phyloP scores from a whole-genome alignment of 2,329 filamentous ascomycete genomes.

The Orbilia javanica region DNA sequence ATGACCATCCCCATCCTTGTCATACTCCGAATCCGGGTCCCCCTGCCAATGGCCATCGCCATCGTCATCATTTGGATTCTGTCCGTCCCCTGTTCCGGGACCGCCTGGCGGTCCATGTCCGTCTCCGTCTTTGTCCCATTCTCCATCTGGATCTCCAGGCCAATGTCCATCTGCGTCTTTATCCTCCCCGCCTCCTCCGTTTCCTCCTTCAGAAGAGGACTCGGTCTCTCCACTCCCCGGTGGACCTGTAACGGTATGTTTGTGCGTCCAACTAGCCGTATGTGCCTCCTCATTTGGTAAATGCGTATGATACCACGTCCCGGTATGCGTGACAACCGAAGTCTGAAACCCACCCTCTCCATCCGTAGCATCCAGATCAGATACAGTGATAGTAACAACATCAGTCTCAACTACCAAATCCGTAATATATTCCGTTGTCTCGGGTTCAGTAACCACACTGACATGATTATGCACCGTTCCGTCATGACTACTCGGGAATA shows the following conservation, averaged over 20 bases:
- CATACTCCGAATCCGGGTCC: slow-evolving; percentile 1
- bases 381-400: slow-evolving; percentile 32
- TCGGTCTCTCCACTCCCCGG: slow-evolving; percentile 1
- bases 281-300: slow-evolving; percentile 22
- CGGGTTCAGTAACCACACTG: slow-evolving; percentile 19
- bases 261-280: slow-evolving; percentile 42
- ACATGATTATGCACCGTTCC: slow-evolving; percentile 36
- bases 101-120: slow-evolving; percentile 21
- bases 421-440: slow-evolving; percentile 22
- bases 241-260: slow-evolving; percentile 23
- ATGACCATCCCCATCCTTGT: slow-evolving; percentile 19
- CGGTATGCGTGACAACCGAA: slow-evolving; percentile 22
- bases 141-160: slow-evolving; percentile 3
- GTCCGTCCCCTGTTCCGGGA: not conserved
- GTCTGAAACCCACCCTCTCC: not conserved
- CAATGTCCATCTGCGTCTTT: slow-evolving; percentile 27
- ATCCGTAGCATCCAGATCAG: slow-evolving; percentile 14
- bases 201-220: not conserved
- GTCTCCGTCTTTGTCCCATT: slow-evolving; percentile 17
- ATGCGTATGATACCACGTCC: slow-evolving; percentile 41
- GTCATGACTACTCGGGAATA: slow-evolving; percentile 21
- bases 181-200: not conserved
- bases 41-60: slow-evolving; percentile 22
- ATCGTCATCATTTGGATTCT: slow-evolving; percentile 12
- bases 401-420: slow-evolving; percentile 23